Evolutionary conservation across 2,329 filamentous ascomycete genomes (phyloP).

Genomic region (Cercospora canescens): DNA sequence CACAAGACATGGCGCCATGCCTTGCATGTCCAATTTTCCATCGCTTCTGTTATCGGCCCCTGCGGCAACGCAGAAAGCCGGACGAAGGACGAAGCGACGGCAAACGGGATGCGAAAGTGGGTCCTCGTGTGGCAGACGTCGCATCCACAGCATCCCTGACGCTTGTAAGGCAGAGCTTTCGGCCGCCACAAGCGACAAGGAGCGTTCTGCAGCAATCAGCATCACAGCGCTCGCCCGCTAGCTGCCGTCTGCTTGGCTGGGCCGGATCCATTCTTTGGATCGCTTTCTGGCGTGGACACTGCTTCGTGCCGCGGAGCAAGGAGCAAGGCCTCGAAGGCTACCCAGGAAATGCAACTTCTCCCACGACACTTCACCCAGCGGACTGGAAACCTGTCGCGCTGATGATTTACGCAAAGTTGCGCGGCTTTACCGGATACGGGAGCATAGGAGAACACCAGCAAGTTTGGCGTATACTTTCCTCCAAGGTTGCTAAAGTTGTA

Average conservation of each 20-base stretch:
- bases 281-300: not conserved
- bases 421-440: not conserved
- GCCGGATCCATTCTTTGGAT: not conserved
- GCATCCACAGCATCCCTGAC: not conserved
- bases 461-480: constrained; percentile 12
- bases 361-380: not conserved
- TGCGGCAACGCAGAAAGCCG: not conserved
- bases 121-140: not conserved
- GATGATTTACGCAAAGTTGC: not conserved
- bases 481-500: constrained; percentile 14
- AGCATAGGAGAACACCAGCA: not conserved
- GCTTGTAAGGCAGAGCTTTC: not conserved
- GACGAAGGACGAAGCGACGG: not conserved
- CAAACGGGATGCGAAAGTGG: not conserved
- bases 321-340: not conserved
- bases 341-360: not conserved
- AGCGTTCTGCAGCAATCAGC: not conserved
- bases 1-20: no score
- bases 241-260: not conserved
- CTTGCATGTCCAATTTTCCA: not conserved
- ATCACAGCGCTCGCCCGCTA: not conserved
- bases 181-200: not conserved
- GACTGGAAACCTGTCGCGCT: not conserved
- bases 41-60: not conserved
- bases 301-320: not conserved